These are phyloP conservation scores for Aureobasidium subglaciale DNA, from an alignment of 2,329 filamentous ascomycete genomes.

Conservation along the genomic window DNA sequence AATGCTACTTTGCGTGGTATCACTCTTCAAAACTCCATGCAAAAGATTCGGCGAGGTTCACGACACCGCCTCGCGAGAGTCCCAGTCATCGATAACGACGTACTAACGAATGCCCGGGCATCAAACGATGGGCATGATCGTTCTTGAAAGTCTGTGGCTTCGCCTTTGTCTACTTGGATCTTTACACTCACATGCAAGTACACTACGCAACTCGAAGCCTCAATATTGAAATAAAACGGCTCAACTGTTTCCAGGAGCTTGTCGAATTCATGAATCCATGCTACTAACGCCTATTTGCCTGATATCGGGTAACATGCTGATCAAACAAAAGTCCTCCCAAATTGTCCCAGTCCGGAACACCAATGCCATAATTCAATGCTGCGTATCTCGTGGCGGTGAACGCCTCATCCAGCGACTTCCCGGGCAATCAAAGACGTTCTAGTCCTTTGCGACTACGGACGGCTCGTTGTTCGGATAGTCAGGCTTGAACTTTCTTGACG, in stretches of 20 bases:
- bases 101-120: no score
- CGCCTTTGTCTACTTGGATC: no score
- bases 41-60: no score
- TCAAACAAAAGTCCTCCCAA: not conserved
- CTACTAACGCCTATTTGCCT: conserved; percentile 3
- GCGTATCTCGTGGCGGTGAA: not conserved
- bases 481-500: conserved; percentile 70
- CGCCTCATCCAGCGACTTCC: not conserved
- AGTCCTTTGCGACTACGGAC: not conserved
- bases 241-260: conserved; percentile 14
- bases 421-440: not conserved
- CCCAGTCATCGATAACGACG: no score
- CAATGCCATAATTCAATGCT: conserved; percentile 12
- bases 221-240: not conserved
- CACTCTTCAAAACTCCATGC: no score
- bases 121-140: no score
- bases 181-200: not conserved
- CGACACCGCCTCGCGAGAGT: no score
- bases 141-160: no score
- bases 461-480: not conserved
- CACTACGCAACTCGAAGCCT: no score
- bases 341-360: not conserved
- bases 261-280: conserved; percentile 9
- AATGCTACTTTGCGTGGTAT: no score
- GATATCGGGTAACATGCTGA: conserved; percentile 1